A percentile compares a stretch with the other conserved stretches of the same genome.
These are phyloP conservation scores for Podospora anserina DNA, from an alignment of 495 filamentous ascomycete species.

Conservation along the genomic window DNA sequence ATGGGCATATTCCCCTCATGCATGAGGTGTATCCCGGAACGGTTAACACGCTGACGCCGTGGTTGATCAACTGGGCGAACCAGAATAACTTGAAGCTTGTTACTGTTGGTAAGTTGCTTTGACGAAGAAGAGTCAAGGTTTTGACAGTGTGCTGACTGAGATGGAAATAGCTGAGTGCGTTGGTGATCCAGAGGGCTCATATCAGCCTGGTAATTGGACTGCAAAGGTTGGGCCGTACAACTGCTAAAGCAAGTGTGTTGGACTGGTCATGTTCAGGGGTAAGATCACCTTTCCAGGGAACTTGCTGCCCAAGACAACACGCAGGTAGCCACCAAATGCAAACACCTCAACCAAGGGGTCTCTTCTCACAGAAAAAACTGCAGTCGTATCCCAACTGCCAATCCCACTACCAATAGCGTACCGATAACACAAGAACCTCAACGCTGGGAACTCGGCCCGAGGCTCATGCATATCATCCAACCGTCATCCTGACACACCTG, in stretches of 20 bases:
- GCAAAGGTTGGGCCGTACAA: conserved; percentile 23
- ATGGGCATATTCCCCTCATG: conserved; percentile 55
- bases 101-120: conserved; percentile 45
- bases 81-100: conserved; percentile 50
- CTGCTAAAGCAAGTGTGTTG: conserved; percentile 16
- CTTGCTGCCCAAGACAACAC: no score
- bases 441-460: background rate
- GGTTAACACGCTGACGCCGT: conserved; percentile 47
- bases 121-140: background rate
- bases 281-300: no score
- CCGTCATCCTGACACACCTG: background rate
- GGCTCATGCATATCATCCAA: background rate
- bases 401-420: background rate
- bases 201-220: conserved; percentile 41
- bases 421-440: background rate
- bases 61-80: conserved; percentile 54
- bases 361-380: no score
- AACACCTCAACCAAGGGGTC: no score
- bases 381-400: background rate
- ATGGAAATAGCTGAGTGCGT: conserved; percentile 46
- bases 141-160: conserved; percentile 20
- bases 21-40: conserved; percentile 52
- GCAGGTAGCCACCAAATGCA: no score
- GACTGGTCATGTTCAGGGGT: no score
- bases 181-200: conserved; percentile 45